Evolutionary conservation across 2,329 filamentous ascomycete species (phyloP).

Genomic region (Dissoconium aciculare): DNA sequence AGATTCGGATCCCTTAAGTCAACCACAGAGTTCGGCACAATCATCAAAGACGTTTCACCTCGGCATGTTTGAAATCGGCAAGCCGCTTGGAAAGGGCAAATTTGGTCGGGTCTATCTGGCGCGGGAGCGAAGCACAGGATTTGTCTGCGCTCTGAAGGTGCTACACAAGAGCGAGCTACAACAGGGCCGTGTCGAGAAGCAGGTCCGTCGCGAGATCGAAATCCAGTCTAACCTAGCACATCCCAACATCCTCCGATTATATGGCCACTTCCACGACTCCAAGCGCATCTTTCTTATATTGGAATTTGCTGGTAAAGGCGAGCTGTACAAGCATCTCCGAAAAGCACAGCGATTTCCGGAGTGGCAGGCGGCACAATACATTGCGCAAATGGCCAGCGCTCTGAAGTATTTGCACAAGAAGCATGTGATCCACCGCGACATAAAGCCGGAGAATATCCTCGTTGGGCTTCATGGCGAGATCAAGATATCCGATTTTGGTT

Average conservation of each 20-base stretch:
- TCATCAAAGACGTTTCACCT: constrained; percentile 55
- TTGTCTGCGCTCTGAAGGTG: constrained; percentile 76
- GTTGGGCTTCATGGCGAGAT: constrained; percentile 95
- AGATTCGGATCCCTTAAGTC: constrained; percentile 10
- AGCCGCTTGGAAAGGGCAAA: constrained; percentile 73
- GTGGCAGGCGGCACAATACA: constrained; percentile 73
- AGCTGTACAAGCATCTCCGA: constrained; percentile 75
- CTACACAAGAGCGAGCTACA: constrained; percentile 72
- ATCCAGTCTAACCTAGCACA: constrained; percentile 79
- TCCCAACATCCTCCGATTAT: constrained; percentile 70
- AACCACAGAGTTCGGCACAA: constrained; percentile 18
- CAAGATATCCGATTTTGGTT: constrained; percentile 96
- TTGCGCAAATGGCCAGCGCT: constrained; percentile 81
- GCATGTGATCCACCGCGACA: constrained; percentile 93
- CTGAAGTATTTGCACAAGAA: constrained; percentile 87
- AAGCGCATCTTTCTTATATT: constrained; percentile 79
- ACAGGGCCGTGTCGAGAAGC: constrained; percentile 70
- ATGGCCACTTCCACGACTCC: constrained; percentile 77
- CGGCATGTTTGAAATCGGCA: constrained; percentile 87
- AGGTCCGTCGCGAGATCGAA: constrained; percentile 75
- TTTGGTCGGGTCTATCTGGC: constrained; percentile 78
- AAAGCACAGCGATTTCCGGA: constrained; percentile 68
- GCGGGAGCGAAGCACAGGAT: constrained; percentile 61
- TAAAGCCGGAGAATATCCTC: constrained; percentile 95
- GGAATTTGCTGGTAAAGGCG: constrained; percentile 72